A percentile compares a stretch with the other conserved stretches of the same genome.
Conservation (phyloP, 1,139 yeast genomes). For the Citeromyces hawaiiensis region DNA sequence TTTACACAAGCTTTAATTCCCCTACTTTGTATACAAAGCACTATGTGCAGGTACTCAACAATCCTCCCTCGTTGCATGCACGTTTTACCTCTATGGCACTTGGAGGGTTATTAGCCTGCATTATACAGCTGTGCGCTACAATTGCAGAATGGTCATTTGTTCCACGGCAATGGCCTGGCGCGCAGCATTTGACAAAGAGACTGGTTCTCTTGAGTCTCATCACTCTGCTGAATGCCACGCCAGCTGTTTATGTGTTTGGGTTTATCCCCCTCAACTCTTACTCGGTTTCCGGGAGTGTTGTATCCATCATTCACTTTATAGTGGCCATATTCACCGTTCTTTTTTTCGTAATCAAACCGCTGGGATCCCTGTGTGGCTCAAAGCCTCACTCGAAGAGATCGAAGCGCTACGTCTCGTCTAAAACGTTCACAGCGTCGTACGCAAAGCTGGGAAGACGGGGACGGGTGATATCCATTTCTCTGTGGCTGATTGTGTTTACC, state of each 20-base stretch:
- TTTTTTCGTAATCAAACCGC: constrained; percentile 48
- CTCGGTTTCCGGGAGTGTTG: constrained; percentile 32
- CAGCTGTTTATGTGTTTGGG: constrained; percentile 48
- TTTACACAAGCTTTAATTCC: constrained; percentile 64
- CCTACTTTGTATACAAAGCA: constrained; percentile 61
- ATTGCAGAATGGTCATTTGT: constrained; percentile 51
- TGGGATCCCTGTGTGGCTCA: constrained; percentile 35
- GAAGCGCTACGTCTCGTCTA: constrained; percentile 13
- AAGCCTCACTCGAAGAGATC: constrained; percentile 18
- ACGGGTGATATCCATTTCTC: constrained; percentile 37
- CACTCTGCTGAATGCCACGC: constrained; percentile 36
- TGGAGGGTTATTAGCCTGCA: constrained; percentile 61
- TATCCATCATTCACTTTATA: constrained; percentile 46
- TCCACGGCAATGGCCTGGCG: constrained; percentile 61
- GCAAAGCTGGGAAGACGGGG: constrained; percentile 39
- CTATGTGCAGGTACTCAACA: constrained; percentile 42
- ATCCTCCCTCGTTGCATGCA: constrained; percentile 53
- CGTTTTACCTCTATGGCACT: constrained; percentile 50
- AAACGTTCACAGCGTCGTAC: constrained; percentile 35
- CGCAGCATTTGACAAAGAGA: constrained; percentile 32
- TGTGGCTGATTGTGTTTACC: constrained; percentile 59
- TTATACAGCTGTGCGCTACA: constrained; percentile 51
- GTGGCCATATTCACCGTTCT: constrained; percentile 47
- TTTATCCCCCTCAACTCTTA: constrained; percentile 36
- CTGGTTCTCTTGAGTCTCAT: constrained; percentile 26